These are phyloP conservation scores for Botrytis byssoidea DNA, from an alignment of 2,329 filamentous ascomycete species.

Conservation along the genomic window DNA sequence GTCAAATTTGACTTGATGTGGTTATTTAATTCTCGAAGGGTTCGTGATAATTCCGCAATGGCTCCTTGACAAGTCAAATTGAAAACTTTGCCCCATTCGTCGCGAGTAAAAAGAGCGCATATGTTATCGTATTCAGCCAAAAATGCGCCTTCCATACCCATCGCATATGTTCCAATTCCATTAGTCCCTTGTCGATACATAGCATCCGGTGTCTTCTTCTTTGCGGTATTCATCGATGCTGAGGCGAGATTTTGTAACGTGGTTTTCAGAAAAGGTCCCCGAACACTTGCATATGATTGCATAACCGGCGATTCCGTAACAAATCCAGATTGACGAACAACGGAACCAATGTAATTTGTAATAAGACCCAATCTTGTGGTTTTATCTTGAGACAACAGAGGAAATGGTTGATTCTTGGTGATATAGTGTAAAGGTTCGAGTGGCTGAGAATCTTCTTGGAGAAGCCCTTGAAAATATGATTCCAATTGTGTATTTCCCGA, in stretches of 20 bases:
- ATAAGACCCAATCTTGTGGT: conserved; percentile 75
- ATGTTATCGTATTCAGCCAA: conserved; percentile 89
- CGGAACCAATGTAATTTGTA: conserved; percentile 70
- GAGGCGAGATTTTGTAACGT: conserved; percentile 84
- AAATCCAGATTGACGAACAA: conserved; percentile 48
- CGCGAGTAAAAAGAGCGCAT: conserved; percentile 77
- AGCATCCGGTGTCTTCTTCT: conserved; percentile 74
- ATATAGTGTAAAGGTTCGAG: conserved; percentile 91
- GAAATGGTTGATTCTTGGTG: conserved; percentile 85
- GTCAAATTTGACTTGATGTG: conserved; percentile 84
- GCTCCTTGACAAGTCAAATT: conserved; percentile 75
- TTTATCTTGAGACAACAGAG: conserved; percentile 73
- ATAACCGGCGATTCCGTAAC: conserved; percentile 68
- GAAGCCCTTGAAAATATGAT: conserved; percentile 73
- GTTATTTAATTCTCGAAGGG: conserved; percentile 81
- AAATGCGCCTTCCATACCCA: conserved; percentile 83
- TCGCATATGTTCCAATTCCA: conserved; percentile 85
- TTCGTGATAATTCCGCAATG: conserved; percentile 79
- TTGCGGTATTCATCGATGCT: conserved; percentile 79
- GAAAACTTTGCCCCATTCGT: conserved; percentile 80
- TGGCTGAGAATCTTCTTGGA: conserved; percentile 74
- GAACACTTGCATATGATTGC: conserved; percentile 79
- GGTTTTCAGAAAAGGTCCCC: conserved; percentile 80
- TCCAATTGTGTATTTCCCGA: conserved; percentile 81
- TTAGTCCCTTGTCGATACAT: conserved; percentile 87